Evolutionary conservation across 768 basidiomycete species (phyloP), one percentile per base, ranked within the genome.

Genomic region (Peribolospora kevripleyi): DNA sequence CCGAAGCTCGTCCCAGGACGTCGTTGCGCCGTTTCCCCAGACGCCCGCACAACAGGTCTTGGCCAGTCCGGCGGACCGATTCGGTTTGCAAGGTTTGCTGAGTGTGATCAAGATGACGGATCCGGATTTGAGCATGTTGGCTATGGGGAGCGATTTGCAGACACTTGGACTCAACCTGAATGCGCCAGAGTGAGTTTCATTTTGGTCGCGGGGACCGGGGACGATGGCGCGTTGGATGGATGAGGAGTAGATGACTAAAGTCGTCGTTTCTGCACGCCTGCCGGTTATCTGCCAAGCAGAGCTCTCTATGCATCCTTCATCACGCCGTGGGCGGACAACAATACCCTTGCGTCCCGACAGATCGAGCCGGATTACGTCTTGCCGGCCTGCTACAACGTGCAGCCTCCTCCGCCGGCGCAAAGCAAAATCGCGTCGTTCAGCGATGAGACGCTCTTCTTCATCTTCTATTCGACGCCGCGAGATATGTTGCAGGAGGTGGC

Each of bases 381-480:
- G 50, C 90, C 90, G 46, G 71, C 77, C 39, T 93, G 88, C 69
- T 97, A 97, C 58, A 87, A 81, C 67, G 88, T 93, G 50, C 81
- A 84, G 61, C 80, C 90, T 42, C 79, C 81, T 43, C 79, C 86
- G 49, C 82, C 84, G 43, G 82, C 82, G 4, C 80, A 82, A 53
- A 72, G 65, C 59, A 88, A 87, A 70, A 82, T 80, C 13, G 74
- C 75, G 1, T 77, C 80, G 51, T 91, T 97, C 69, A 82, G 81
- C 67, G 90, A 95, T 67, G 90, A 97, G 69, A 93, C 90, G 11
- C 71, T 97, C 38, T 93, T 97, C 70, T 91, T 85, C 74, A 88
- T 91, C 78, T 97, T 97, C 74, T 97, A 95, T 70, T 79, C 85
- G 55, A 80, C 78, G 68, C 86, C 90, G 55, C 73, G 84, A 63